Conservation (phyloP, 768 basidiomycete species). For the Suillus paluster region DNA sequence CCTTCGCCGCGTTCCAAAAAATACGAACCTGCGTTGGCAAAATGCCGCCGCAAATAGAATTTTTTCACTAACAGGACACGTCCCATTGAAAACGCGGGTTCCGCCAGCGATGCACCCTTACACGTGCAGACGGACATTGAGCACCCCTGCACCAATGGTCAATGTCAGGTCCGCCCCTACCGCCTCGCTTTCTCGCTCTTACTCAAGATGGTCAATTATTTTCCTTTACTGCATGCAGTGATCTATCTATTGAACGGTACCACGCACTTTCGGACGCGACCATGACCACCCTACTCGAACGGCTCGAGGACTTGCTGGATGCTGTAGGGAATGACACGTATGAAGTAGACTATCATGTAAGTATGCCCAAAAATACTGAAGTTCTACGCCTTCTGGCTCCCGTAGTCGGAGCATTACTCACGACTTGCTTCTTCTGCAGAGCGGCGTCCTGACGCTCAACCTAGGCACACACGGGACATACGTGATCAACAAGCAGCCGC, state of each 20-base stretch:
- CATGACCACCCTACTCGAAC: constrained; percentile 78
- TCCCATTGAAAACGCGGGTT: neutral
- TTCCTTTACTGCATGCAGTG: constrained; percentile 32
- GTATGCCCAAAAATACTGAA: constrained; percentile 28
- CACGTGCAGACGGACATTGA: constrained; percentile 28
- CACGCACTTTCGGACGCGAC: constrained; percentile 72
- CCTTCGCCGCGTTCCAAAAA: constrained; percentile 4
- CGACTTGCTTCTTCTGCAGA: constrained; percentile 46
- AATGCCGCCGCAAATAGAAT: constrained; percentile 2
- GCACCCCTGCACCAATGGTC: constrained; percentile 62
- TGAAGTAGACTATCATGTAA: constrained; percentile 90
- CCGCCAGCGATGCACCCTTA: constrained; percentile 6
- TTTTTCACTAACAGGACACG: neutral
- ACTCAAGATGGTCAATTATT: neutral
- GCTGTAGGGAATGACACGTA: constrained; percentile 53
- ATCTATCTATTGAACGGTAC: constrained; percentile 67
- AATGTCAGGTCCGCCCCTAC: constrained; percentile 51
- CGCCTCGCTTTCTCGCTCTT: neutral
- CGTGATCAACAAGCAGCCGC: constrained; percentile 97
- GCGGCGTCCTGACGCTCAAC: constrained; percentile 86
- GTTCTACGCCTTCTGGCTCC: neutral
- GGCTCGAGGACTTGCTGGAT: constrained; percentile 76
- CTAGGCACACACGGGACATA: constrained; percentile 83
- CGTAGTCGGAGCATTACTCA: neutral
- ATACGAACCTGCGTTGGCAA: neutral